These are phyloP conservation scores for Agastache rugosa DNA, from an alignment of 257 asterid genomes.

Conservation along the genomic window DNA sequence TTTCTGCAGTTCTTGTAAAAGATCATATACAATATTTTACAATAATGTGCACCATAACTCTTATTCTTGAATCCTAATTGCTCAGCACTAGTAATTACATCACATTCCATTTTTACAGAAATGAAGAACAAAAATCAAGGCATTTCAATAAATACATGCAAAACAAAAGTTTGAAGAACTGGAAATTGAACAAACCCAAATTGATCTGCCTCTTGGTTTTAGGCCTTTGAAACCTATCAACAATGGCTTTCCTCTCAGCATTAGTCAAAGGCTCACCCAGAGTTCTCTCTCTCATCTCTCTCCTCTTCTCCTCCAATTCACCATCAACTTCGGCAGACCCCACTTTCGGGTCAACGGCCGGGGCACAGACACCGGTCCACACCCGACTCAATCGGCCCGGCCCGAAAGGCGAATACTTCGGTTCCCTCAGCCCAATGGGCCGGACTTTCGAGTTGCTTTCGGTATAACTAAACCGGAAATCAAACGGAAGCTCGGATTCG, in stretches of 20 bases:
- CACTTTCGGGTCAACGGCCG: slow-evolving; percentile 78
- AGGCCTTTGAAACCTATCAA: slow-evolving; percentile 71
- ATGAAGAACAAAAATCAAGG: background rate
- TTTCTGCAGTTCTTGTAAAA: background rate
- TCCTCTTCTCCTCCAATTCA: slow-evolving; percentile 79
- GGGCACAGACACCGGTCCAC: slow-evolving; percentile 98
- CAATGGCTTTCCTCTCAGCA: slow-evolving; percentile 79
- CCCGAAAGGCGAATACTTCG: slow-evolving; percentile 95
- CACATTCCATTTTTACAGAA: background rate
- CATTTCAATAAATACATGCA: slow-evolving; percentile 4
- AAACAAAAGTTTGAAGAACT: slow-evolving; percentile 10
- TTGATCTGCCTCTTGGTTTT: slow-evolving; percentile 78
- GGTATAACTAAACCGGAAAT: slow-evolving; percentile 94
- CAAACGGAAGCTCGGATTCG: slow-evolving; percentile 79
- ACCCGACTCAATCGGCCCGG: slow-evolving; percentile 76
- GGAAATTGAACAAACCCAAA: slow-evolving; percentile 59
- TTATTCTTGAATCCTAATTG: background rate
- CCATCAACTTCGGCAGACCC: slow-evolving; percentile 56
- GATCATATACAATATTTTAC: slow-evolving; percentile 1
- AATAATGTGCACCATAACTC: slow-evolving; percentile 6
- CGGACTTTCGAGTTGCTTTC: slow-evolving; percentile 70
- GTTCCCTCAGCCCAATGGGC: slow-evolving; percentile 92
- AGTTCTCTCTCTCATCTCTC: slow-evolving; percentile 53
- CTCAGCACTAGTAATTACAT: slow-evolving; percentile 13
- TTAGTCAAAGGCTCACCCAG: slow-evolving; percentile 76